A percentile compares a stretch with the other conserved stretches of the same genome.
phyloP scores from a whole-genome alignment of 202 grass and related monocot genomes.

The Elaeis oleifera region DNA sequence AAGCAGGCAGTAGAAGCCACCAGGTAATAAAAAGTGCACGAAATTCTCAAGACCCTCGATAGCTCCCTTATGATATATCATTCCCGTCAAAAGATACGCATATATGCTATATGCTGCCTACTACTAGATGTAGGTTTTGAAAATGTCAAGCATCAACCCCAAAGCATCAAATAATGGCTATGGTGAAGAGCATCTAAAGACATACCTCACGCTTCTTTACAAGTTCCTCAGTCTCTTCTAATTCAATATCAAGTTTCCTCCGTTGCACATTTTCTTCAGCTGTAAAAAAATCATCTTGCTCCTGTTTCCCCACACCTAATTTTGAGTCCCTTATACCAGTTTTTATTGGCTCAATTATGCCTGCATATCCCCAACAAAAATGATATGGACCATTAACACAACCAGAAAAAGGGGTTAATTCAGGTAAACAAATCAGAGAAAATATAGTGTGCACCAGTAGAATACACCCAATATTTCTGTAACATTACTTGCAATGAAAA shows the following conservation, averaged over 20 bases:
- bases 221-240: constrained; percentile 86
- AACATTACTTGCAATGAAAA: too few relatives aligned
- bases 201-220: constrained; percentile 91
- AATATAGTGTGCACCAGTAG: too few relatives aligned
- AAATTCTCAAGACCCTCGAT: constrained; percentile 36
- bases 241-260: constrained; percentile 80
- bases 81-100: constrained; percentile 23
- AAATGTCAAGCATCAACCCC: constrained; percentile 40
- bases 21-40: constrained; percentile 78
- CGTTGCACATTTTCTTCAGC: constrained; percentile 77
- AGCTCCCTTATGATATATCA: constrained; percentile 30
- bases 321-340: constrained; percentile 82
- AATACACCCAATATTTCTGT: too few relatives aligned
- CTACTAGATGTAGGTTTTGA: constrained; percentile 29
- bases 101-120: constrained; percentile 12
- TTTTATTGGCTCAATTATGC: constrained; percentile 89
- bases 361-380: constrained; percentile 24
- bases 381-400: too few relatives aligned
- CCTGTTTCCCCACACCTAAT: constrained; percentile 90
- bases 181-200: constrained; percentile 4
- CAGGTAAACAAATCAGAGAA: too few relatives aligned
- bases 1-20: constrained; percentile 76
- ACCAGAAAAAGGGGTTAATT: too few relatives aligned
- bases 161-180: constrained; percentile 21
- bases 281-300: constrained; percentile 97